Conservation (phyloP, 371 early-diverging fungal species). For the Rhizopus microsporus region DNA sequence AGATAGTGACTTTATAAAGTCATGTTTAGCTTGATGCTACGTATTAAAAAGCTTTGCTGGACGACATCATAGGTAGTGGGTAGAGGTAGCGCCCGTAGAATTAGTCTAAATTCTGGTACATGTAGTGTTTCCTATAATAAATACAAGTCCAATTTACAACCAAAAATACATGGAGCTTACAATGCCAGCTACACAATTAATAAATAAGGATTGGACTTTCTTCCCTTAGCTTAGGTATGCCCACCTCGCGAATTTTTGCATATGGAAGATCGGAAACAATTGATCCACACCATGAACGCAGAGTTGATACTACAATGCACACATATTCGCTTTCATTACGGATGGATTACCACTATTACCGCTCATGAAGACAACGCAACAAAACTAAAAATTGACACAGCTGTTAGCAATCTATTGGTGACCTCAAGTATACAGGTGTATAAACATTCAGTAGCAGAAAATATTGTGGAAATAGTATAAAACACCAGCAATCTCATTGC, state of each 20-base stretch:
- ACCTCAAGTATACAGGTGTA: conserved; percentile 11
- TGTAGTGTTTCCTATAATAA: conserved; percentile 10
- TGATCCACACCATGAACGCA: conserved; percentile 16
- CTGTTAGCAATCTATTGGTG: conserved; percentile 12
- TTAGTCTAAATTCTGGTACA: too few species aligned
- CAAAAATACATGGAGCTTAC: conserved; percentile 17
- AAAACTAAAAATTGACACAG: conserved; percentile 13
- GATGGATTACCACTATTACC: conserved; percentile 3
- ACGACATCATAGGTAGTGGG: too few species aligned
- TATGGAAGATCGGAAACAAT: conserved; percentile 14
- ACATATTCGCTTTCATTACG: conserved; percentile 11
- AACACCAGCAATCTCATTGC: conserved; percentile 10
- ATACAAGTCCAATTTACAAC: conserved; percentile 14
- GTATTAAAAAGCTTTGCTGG: too few species aligned
- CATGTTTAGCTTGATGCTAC: too few species aligned
- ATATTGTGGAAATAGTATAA: conserved; percentile 7
- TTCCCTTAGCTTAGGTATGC: conserved; percentile 14
- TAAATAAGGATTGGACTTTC: conserved; percentile 14
- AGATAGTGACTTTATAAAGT: too few species aligned
- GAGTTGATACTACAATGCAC: conserved; percentile 5
- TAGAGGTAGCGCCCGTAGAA: too few species aligned
- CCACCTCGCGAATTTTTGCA: conserved; percentile 13
- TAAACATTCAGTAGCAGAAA: conserved; percentile 13
- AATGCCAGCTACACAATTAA: conserved; percentile 9
- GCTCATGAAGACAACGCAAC: conserved; percentile 12